These are phyloP conservation scores for Baudoinia panamericana DNA, from an alignment of 495 filamentous ascomycete genomes.

Conservation along the genomic window DNA sequence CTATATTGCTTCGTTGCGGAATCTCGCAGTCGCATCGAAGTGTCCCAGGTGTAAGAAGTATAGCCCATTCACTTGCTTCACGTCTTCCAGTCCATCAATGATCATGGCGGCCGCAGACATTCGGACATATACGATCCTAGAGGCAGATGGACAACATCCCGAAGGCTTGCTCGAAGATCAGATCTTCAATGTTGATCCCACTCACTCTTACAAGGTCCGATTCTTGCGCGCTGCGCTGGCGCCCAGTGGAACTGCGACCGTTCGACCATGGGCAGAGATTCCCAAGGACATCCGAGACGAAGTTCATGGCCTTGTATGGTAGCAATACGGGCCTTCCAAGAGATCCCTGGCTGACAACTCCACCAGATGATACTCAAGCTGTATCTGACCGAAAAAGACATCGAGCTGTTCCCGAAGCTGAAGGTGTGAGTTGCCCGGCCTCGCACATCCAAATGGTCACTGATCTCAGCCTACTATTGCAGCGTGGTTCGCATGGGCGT, in stretches of 20 bases:
- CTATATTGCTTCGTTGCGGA: no score
- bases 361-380: slow-evolving; percentile 15
- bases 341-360: no score
- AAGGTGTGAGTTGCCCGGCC: slow-evolving; percentile 12
- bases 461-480: background rate
- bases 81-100: no score
- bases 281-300: slow-evolving; percentile 14
- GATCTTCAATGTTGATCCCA: slow-evolving; percentile 11
- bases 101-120: slow-evolving; percentile 9
- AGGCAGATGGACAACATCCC: slow-evolving; percentile 17
- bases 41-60: no score
- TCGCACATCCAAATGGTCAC: background rate
- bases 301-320: slow-evolving; percentile 17
- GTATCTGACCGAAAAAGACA: slow-evolving; percentile 9
- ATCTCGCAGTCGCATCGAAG: no score
- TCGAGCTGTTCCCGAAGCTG: slow-evolving; percentile 14
- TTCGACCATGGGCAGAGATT: slow-evolving; percentile 12
- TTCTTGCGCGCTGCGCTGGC: slow-evolving; percentile 9
- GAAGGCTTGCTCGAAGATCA: slow-evolving; percentile 9
- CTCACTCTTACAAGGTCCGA: slow-evolving; percentile 13
- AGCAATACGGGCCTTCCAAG: no score
- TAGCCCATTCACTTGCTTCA: no score
- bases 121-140: slow-evolving; percentile 16
- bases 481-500: slow-evolving; percentile 20
- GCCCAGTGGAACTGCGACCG: background rate